Percentiles rank a stretch among this genome's conserved stretches.
Conservation (phyloP, 2,329 filamentous ascomycete genomes). For the Acarospora socialis region DNA sequence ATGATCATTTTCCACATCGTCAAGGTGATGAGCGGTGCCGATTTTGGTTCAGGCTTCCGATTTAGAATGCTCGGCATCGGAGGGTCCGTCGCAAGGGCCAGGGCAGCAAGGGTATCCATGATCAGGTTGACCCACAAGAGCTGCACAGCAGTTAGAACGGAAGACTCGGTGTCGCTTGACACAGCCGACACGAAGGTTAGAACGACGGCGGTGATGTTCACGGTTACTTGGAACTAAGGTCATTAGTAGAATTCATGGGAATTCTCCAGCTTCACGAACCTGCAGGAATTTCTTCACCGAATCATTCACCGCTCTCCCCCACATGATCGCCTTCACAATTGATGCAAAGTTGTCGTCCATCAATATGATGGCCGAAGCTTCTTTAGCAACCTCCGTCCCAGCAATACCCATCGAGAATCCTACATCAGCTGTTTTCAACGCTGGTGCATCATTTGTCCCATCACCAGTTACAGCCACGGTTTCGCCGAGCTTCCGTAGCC, state of each 20-base stretch:
- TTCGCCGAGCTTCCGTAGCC: conserved; percentile 57
- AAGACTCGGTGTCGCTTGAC: conserved; percentile 50
- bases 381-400: conserved; percentile 71
- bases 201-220: conserved; percentile 82
- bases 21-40: conserved; percentile 29
- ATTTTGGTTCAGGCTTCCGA: conserved; percentile 35
- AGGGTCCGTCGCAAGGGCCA: conserved; percentile 50
- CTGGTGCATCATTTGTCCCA: conserved; percentile 71
- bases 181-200: conserved; percentile 82
- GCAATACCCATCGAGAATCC: conserved; percentile 79
- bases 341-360: conserved; percentile 82
- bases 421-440: conserved; percentile 66
- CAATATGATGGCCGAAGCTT: conserved; percentile 70
- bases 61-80: conserved; percentile 44
- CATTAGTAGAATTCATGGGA: background rate
- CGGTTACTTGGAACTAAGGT: conserved; percentile 34
- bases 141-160: conserved; percentile 78
- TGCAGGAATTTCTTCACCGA: conserved; percentile 60
- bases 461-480: conserved; percentile 74
- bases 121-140: conserved; percentile 94
- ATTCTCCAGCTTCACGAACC: conserved; percentile 13
- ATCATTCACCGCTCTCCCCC: conserved; percentile 66
- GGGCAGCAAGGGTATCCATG: conserved; percentile 81
- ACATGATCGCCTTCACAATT: conserved; percentile 72
- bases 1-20: conserved; percentile 35